A percentile compares a stretch with the other conserved stretches of the same genome.
phyloP scores from a whole-genome alignment of 2,329 filamentous ascomycete genomes.

The Talaromyces sp. region DNA sequence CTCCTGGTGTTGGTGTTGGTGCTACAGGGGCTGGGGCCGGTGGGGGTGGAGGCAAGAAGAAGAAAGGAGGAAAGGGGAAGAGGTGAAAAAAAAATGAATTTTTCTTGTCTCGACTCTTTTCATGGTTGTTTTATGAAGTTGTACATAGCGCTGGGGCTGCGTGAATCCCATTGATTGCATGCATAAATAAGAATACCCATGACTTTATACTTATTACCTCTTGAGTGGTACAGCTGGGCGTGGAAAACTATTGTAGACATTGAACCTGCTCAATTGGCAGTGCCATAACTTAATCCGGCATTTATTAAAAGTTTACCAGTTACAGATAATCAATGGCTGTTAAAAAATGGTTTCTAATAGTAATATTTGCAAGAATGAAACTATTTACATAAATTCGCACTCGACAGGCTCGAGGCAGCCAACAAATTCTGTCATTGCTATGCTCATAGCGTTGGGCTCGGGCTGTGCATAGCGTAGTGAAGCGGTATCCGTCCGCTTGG shows the following conservation, averaged over 20 bases:
- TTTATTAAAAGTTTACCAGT: no score
- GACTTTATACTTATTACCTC: not conserved
- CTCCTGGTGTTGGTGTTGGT: slow-evolving; percentile 15
- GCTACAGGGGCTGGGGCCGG: slow-evolving; percentile 17
- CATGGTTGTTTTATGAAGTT: not conserved
- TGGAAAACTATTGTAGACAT: not conserved
- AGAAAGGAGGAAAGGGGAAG: slow-evolving; percentile 70
- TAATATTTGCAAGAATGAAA: not conserved
- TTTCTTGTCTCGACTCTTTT: not conserved
- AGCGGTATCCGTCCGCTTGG: slow-evolving; percentile 5
- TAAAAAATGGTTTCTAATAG: not conserved
- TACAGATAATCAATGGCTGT: not conserved
- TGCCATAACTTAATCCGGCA: not conserved
- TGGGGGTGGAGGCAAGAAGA: slow-evolving; percentile 38
- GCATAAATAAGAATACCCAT: not conserved
- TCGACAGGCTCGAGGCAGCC: not conserved
- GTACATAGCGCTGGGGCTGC: not conserved
- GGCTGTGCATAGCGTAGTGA: slow-evolving; percentile 6
- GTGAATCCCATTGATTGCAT: not conserved
- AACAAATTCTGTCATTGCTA: not conserved
- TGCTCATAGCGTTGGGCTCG: not conserved
- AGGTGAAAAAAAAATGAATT: slow-evolving; percentile 42
- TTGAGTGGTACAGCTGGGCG: not conserved
- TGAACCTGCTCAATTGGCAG: not conserved
- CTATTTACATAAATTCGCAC: not conserved